These are phyloP conservation scores for Chaetomium sp. DNA, from an alignment of 2,329 filamentous ascomycete species.

Conservation along the genomic window DNA sequence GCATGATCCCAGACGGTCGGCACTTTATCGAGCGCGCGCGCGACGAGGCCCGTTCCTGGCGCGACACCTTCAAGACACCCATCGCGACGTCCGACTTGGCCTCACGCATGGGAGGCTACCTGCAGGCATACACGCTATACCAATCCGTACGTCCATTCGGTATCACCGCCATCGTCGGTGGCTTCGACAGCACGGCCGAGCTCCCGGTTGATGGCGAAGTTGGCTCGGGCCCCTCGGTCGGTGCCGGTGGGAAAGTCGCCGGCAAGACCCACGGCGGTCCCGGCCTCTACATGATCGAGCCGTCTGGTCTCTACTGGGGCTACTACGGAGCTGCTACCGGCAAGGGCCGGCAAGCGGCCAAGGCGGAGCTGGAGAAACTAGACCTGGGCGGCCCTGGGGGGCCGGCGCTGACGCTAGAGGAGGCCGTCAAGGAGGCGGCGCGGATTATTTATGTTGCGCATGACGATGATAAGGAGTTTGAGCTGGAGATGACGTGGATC, in stretches of 20 bases:
- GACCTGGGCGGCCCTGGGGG: conserved; percentile 68
- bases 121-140: conserved; percentile 96
- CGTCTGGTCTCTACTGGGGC: conserved; percentile 94
- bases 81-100: conserved; percentile 86
- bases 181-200: conserved; percentile 86
- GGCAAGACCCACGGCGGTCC: conserved; percentile 79
- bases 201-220: conserved; percentile 85
- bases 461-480: conserved; percentile 98
- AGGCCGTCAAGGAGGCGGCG: conserved; percentile 93
- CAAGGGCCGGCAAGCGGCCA: conserved; percentile 93
- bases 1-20: conserved; percentile 87
- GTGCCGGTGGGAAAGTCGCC: conserved; percentile 73
- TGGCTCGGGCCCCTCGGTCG: conserved; percentile 68
- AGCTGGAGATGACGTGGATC: conserved; percentile 99
- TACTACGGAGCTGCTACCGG: conserved; percentile 98
- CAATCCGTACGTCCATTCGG: conserved; percentile 94
- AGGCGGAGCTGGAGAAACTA: conserved; percentile 97
- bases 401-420: conserved; percentile 61
- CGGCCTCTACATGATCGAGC: conserved; percentile 98
- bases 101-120: conserved; percentile 88
- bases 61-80: conserved; percentile 87
- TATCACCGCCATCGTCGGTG: conserved; percentile 88
- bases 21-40: conserved; percentile 93
- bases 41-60: conserved; percentile 88
- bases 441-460: conserved; percentile 96